Percentiles rank a stretch among this genome's conserved stretches.
Evolutionary conservation across 1,284 basidiomycete genomes (phyloP).

Genomic region (Ceratobasidium sp.): DNA sequence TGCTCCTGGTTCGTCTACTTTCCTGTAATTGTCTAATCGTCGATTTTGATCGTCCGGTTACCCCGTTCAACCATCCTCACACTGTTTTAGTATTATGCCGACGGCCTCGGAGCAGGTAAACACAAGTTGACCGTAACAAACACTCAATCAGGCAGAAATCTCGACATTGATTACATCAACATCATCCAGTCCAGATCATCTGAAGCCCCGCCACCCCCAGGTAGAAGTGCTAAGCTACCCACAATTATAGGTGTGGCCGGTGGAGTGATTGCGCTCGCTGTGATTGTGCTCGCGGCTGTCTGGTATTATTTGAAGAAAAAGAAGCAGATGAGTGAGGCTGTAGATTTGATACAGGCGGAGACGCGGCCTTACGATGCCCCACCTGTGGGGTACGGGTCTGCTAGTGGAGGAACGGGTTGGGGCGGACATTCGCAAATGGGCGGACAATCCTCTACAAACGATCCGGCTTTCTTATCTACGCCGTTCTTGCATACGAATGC

Average conservation of each 20-base stretch:
- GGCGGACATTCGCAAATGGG: neutral
- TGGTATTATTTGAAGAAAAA: constrained; percentile 16
- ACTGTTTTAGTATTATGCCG: constrained; percentile 32
- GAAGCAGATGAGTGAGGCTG: neutral
- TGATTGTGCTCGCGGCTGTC: constrained; percentile 4
- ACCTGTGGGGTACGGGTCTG: constrained; percentile 22
- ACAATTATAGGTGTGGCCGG: constrained; percentile 11
- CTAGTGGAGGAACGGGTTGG: constrained; percentile 26
- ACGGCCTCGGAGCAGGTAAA: constrained; percentile 34
- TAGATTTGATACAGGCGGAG: constrained; percentile 18
- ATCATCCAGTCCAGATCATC: constrained; percentile 10
- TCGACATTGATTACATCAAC: constrained; percentile 37
- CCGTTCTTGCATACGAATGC: no score
- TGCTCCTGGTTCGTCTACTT: constrained; percentile 16
- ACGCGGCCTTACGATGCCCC: constrained; percentile 12
- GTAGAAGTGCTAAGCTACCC: constrained; percentile 4
- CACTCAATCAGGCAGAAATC: constrained; percentile 4
- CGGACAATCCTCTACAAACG: constrained; percentile 26
- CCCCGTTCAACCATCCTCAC: neutral
- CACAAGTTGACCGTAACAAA: constrained; percentile 40
- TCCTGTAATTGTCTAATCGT: neutral
- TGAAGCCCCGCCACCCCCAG: constrained; percentile 12
- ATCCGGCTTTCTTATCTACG: neutral
- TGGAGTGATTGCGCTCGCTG: constrained; percentile 17
- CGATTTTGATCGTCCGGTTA: neutral